Evolutionary conservation across 23 red algal species (phyloP), one percentile per base, ranked within the genome.

Genomic region (Chondrus crispus): DNA sequence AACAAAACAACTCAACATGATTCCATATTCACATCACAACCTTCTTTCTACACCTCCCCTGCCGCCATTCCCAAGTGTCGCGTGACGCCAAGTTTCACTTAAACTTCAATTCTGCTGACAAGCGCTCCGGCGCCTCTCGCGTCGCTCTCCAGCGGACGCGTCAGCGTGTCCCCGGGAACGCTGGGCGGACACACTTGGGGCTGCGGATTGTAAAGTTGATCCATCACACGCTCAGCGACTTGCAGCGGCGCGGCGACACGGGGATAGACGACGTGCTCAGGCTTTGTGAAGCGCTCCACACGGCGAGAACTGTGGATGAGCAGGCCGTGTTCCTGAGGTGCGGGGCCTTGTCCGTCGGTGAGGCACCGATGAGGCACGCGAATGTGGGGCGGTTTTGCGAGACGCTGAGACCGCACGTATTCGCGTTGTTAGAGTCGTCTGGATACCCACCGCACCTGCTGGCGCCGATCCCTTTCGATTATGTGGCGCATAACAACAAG

Each of bases 381-480:
- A 54, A 53, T 29, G 37, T 97, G 9, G 22, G 76, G 30, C 39
- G 41, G 49, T 71, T 94, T 35, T 93, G 95, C 73, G 64, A 73
- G 74, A 54, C 69, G 51, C 64, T 97, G 64, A 51, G 90, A 22
- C 77, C 91, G 20, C 55, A 90, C 37, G 89, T 92, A 3, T 45
- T 88, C 52, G 80, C 80, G 42, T 80, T 94, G 36, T 83, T 89
- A 26, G 85, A 88, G 3, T 63, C 60, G 11, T 94, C 94, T 70
- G 84, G 69, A 28, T 71, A 91, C 29, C 95, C 95, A 28, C 81
- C 76, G 44, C 82, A 91, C 51, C 52, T 97, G 16, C 76, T 97
- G 26, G 95, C 95, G 53, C 95, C 95, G 2, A 94, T 97, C 47
- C 90, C 95, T 6, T 97, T 97, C 45, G 95, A 97, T 63, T 91